Evolutionary conservation across 2,329 filamentous ascomycete genomes (phyloP).

Genomic region (Hirsutella thompsonii): DNA sequence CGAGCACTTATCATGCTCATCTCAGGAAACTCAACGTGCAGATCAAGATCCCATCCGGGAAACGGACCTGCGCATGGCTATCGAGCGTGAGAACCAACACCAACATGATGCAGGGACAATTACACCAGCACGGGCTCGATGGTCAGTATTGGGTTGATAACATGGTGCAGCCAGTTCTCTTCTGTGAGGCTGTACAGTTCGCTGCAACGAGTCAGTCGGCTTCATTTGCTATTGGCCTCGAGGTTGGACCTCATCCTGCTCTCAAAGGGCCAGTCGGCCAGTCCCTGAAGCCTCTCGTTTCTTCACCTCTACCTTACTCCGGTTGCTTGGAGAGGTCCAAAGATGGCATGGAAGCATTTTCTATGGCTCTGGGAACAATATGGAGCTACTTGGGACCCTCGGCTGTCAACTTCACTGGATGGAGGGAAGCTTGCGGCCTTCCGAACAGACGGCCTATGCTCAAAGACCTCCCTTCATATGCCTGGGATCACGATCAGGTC

Average conservation of each 20-base stretch:
- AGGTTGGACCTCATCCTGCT: constrained; percentile 24
- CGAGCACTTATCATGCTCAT: constrained; percentile 12
- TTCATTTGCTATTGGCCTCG: constrained; percentile 11
- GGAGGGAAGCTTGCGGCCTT: neutral
- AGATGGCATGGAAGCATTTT: constrained; percentile 6
- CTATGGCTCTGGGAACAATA: neutral
- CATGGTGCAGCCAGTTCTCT: constrained; percentile 12
- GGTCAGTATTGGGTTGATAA: constrained; percentile 13
- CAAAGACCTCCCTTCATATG: constrained; percentile 21
- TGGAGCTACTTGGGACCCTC: neutral
- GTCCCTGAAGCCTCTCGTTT: constrained; percentile 10
- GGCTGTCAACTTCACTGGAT: neutral
- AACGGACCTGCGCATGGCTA: constrained; percentile 11
- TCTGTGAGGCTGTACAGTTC: constrained; percentile 10
- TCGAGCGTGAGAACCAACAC: constrained; percentile 12
- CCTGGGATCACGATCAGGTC: constrained; percentile 22
- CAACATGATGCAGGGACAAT: constrained; percentile 8
- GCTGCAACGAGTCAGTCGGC: constrained; percentile 8
- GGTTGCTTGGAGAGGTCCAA: constrained; percentile 9
- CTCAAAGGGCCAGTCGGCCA: constrained; percentile 25
- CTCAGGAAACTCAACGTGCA: constrained; percentile 7
- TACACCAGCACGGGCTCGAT: constrained; percentile 8
- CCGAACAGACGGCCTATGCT: neutral
- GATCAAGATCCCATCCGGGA: constrained; percentile 5
- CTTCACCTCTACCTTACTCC: constrained; percentile 9